A percentile compares a stretch with the other conserved stretches of the same genome.
phyloP scores from a whole-genome alignment of 495 filamentous ascomycete species.

The Hypoxylon lenormandii region DNA sequence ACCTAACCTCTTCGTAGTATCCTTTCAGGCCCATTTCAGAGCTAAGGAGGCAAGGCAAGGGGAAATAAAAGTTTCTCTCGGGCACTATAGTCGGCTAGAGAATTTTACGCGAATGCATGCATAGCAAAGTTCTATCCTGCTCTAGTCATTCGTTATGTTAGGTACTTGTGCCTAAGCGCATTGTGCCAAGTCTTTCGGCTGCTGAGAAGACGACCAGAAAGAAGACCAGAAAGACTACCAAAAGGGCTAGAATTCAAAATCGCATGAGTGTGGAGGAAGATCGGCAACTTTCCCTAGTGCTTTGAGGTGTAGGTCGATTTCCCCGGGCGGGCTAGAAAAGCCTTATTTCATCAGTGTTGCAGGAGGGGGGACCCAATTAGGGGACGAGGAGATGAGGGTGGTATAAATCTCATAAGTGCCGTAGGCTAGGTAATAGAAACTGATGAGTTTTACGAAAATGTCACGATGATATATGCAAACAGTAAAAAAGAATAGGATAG shows the following conservation, averaged over 20 bases:
- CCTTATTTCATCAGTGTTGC: conserved; percentile 32
- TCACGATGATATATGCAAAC: too few relatives aligned
- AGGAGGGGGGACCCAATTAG: conserved; percentile 4
- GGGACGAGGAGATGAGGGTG: conserved; percentile 8
- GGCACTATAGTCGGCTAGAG: conserved; percentile 17
- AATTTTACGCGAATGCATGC: conserved; percentile 33
- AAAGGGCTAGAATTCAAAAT: conserved; percentile 31
- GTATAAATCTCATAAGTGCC: background rate
- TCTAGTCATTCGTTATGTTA: background rate
- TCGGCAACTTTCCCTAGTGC: conserved; percentile 36
- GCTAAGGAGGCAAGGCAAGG: conserved; percentile 9
- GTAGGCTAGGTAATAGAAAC: background rate
- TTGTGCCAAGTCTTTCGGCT: background rate
- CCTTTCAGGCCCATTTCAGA: too few relatives aligned
- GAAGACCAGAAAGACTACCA: conserved; percentile 10
- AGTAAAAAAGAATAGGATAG: too few relatives aligned
- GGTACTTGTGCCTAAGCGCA: background rate
- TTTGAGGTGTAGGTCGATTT: conserved; percentile 30
- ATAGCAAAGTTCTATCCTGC: conserved; percentile 25
- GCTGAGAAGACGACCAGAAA: too few relatives aligned
- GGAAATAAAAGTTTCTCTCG: conserved; percentile 29
- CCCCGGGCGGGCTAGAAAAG: conserved; percentile 46
- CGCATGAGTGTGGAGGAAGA: conserved; percentile 17
- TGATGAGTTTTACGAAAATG: too few relatives aligned
- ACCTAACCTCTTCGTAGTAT: too few relatives aligned